Evolutionary conservation across 2,329 filamentous ascomycete species (phyloP), one percentile per base, ranked within the genome.

Genomic region (Epichloe elymi): DNA sequence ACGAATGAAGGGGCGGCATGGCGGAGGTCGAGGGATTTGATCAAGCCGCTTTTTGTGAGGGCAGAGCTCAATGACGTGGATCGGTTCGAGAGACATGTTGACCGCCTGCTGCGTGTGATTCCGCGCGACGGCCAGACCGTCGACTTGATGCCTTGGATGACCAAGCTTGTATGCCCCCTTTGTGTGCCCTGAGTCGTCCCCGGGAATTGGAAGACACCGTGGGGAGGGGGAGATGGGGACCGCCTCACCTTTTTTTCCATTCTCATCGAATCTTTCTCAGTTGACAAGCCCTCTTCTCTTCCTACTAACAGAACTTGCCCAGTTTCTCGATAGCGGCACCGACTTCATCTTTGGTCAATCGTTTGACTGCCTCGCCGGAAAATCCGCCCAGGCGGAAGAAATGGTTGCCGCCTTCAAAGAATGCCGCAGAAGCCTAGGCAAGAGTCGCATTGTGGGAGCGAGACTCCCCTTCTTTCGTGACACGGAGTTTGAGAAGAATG

Each of bases 291-390:
- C n/a, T 20, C 30, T 15, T 8, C 23, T 26, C 23, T 3, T 4
- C 11, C 14, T 19, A 11, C 8, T 44, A 37, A 49, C 23, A 14
- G 6, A 17, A 5, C 15, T 10, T 7, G 1, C 15, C 8, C 15
- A 47, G 49, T 51, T 51, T n/a, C 36, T 51, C 5, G 44, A 51
- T 11, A 51, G 38, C 11, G 38, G 26, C 19, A 51, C 49, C 23
- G 49, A 47, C 14, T 51, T 51, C 30, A 23, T 51, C 33, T 51
- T 51, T 51, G 49, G 49, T 10, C 35, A 47, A 20, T 47, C 49
- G 5, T 51, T 51, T 30, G 11, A 42, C 30, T 51, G 42, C 17
- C 43, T 51, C 15, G 8, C 19, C 35, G 37, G 36, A 8, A 23
- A 46, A 19, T 26, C 23, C 30, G 8, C 23, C 36, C 26, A 51